These are phyloP conservation scores for Chlamydomonas sp. DNA, from an alignment of 139 green algal genomes.

Conservation along the genomic window DNA sequence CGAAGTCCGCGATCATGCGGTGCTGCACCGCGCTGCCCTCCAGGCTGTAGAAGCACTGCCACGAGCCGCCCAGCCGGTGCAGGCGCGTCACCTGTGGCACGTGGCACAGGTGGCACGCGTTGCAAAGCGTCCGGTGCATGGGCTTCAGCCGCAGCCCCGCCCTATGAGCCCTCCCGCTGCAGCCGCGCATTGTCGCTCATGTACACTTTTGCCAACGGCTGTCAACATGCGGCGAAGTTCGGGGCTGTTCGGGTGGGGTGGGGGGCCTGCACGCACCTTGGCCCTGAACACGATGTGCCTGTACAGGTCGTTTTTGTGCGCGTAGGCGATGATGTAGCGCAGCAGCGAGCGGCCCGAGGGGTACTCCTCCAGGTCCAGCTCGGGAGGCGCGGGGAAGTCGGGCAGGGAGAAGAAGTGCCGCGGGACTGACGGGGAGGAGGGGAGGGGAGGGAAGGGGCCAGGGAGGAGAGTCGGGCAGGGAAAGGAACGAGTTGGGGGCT, in stretches of 20 bases:
- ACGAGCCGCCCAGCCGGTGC: constrained; percentile 17
- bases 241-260: too few relatives aligned
- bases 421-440: background rate
- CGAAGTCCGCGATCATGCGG: constrained; percentile 32
- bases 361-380: constrained; percentile 30
- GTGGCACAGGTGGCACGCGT: too few relatives aligned
- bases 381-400: constrained; percentile 23
- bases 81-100: constrained; percentile 4
- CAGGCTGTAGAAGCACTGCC: constrained; percentile 38
- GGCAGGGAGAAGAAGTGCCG: constrained; percentile 23
- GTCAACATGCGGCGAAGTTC: too few relatives aligned
- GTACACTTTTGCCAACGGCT: too few relatives aligned
- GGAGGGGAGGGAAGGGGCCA: background rate
- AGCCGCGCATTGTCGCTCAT: too few relatives aligned
- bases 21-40: background rate
- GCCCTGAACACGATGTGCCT: constrained; percentile 22
- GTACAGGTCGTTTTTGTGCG: constrained; percentile 20
- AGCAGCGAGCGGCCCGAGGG: constrained; percentile 22
- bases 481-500: background rate
- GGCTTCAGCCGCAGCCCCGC: too few relatives aligned
- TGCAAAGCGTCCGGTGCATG: too few relatives aligned
- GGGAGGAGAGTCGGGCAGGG: background rate
- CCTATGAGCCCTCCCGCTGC: too few relatives aligned
- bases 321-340: constrained; percentile 35
- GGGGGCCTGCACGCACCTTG: too few relatives aligned